Percentiles rank a stretch among this genome's conserved stretches.
Conservation (phyloP, 2,329 filamentous ascomycete genomes). For the Xylaria sp. region DNA sequence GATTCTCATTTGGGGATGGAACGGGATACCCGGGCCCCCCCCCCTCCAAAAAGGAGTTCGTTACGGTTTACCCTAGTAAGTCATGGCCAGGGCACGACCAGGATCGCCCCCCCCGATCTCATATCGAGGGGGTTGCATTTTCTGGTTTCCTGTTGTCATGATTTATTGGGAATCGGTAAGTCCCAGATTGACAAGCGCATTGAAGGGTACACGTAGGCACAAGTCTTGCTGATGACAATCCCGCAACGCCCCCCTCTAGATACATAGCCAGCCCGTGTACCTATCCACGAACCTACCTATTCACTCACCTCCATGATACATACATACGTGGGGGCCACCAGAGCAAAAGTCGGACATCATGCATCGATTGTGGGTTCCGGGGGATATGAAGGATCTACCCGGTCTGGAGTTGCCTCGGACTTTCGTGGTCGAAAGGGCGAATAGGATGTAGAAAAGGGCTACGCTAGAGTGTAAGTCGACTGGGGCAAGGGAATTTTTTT, state of each 20-base stretch:
- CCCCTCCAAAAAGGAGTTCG: neutral
- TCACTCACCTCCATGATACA: neutral
- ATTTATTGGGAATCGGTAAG: neutral
- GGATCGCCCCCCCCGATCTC: neutral
- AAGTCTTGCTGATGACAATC: neutral
- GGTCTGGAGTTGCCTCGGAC: neutral
- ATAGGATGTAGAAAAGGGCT: neutral
- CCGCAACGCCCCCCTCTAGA: neutral
- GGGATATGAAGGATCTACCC: neutral
- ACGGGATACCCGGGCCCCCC: neutral
- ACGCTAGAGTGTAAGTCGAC: neutral
- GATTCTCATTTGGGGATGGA: neutral
- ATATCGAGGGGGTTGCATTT: neutral
- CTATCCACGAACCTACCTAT: neutral
- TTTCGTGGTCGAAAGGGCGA: neutral
- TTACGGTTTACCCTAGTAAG: neutral
- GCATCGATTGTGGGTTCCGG: neutral
- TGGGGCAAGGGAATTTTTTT: neutral
- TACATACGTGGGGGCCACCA: neutral
- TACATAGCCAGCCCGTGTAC: neutral
- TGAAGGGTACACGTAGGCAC: neutral
- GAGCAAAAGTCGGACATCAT: neutral
- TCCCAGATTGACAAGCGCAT: neutral
- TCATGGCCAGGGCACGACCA: neutral
- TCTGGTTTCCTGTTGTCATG: neutral